Percentiles rank a stretch among this genome's conserved stretches.
phyloP scores from a whole-genome alignment of 2,329 filamentous ascomycete species.

The Fusarium globosum region DNA sequence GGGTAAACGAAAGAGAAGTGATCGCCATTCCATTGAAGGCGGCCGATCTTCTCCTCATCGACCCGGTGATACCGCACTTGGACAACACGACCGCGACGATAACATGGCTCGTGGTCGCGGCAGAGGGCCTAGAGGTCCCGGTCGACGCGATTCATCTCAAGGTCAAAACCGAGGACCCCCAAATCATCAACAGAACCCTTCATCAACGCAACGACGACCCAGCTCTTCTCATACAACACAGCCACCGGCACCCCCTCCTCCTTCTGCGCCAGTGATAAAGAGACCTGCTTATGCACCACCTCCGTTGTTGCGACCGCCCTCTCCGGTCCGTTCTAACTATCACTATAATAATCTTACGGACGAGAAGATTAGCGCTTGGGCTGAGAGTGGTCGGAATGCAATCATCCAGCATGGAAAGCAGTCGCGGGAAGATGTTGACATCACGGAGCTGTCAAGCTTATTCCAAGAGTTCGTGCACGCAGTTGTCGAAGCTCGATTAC shows the following conservation, averaged over 20 bases:
- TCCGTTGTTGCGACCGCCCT: constrained; percentile 43
- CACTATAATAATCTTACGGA: constrained; percentile 82
- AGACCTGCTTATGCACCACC: constrained; percentile 37
- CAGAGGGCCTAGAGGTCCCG: constrained; percentile 59
- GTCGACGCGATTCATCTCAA: constrained; percentile 65
- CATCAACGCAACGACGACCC: constrained; percentile 39
- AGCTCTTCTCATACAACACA: constrained; percentile 35
- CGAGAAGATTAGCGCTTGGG: constrained; percentile 75
- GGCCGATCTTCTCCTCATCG: constrained; percentile 71
- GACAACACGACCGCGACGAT: constrained; percentile 68
- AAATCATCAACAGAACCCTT: constrained; percentile 41
- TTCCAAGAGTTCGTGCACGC: constrained; percentile 89
- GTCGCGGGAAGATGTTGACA: constrained; percentile 74
- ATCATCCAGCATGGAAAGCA: constrained; percentile 73
- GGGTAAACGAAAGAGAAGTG: constrained; percentile 67
- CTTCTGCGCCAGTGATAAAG: constrained; percentile 36
- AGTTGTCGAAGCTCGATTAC: constrained; percentile 75
- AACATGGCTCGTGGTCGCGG: constrained; percentile 59
- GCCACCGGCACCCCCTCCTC: constrained; percentile 25
- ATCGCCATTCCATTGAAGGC: constrained; percentile 61
- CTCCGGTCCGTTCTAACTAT: constrained; percentile 62
- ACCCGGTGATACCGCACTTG: constrained; percentile 65
- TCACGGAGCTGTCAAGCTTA: constrained; percentile 74
- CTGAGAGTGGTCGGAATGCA: constrained; percentile 71
- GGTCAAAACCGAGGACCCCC: constrained; percentile 44